Evolutionary conservation across 176 grass and related monocot species (phyloP).

Genomic region (Oryza rufipogon): DNA sequence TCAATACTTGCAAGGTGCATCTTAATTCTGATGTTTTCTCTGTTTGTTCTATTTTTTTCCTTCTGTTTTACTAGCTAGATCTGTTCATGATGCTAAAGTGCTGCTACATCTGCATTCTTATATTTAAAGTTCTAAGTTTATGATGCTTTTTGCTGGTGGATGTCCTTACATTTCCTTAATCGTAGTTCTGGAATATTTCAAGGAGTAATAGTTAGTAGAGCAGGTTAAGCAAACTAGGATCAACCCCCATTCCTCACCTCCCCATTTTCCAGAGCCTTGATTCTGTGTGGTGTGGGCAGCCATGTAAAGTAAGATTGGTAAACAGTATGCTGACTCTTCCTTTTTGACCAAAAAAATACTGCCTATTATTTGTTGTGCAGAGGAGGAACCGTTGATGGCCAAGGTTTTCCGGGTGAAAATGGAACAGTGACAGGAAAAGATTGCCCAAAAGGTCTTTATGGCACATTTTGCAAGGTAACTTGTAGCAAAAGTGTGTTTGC

Average conservation of each 20-base stretch:
- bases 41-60: neutral
- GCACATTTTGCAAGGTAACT: conserved; percentile 93
- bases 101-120: conserved; percentile 16
- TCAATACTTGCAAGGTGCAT: conserved; percentile 77
- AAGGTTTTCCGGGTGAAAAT: conserved; percentile 81
- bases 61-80: conserved; percentile 33
- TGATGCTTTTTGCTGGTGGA: neutral
- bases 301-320: conserved; percentile 7
- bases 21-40: conserved; percentile 41
- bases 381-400: conserved; percentile 69
- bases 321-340: conserved; percentile 23
- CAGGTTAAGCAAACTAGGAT: neutral
- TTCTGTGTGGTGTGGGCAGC: neutral
- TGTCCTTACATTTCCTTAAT: conserved; percentile 23
- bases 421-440: conserved; percentile 88
- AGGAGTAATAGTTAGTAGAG: neutral
- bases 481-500: conserved; percentile 18
- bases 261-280: neutral
- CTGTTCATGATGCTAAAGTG: conserved; percentile 4
- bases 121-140: neutral
- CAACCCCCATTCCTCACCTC: neutral
- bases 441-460: conserved; percentile 96
- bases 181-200: conserved; percentile 20
- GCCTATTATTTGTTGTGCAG: conserved; percentile 47
- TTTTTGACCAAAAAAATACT: conserved; percentile 7